phyloP scores from a whole-genome alignment of 2,329 filamentous ascomycete genomes.

The Blastomyces emzantsi region DNA sequence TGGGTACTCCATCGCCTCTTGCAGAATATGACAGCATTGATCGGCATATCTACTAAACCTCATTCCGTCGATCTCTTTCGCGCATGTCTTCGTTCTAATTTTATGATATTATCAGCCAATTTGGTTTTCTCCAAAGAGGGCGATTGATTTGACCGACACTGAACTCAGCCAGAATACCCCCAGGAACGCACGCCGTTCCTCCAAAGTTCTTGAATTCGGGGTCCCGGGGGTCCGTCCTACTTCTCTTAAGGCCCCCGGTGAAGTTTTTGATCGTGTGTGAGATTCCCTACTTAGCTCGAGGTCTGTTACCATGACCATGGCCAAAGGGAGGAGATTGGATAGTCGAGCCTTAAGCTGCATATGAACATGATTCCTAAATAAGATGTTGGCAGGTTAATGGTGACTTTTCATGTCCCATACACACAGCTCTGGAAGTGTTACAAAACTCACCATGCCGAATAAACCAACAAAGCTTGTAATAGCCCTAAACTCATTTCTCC shows the following conservation, averaged over 20 bases:
- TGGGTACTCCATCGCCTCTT: background rate
- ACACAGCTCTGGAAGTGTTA: background rate
- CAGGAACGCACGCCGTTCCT: background rate
- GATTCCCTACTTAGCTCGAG: background rate
- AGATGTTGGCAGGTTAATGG: background rate
- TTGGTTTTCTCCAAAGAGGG: background rate
- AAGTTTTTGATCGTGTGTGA: background rate
- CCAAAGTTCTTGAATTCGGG: background rate
- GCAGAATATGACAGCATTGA: background rate
- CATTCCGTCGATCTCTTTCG: background rate
- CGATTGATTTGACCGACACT: background rate
- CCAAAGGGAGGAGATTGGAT: background rate
- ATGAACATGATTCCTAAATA: constrained; percentile 3
- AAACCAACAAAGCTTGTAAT: background rate
- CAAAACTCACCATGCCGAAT: constrained; percentile 3
- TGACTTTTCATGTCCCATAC: background rate
- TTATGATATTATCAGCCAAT: background rate
- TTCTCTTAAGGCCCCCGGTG: background rate
- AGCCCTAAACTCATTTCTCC: background rate
- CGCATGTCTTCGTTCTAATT: background rate
- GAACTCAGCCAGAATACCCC: constrained; percentile 4
- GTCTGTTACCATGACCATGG: background rate
- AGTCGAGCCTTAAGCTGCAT: background rate
- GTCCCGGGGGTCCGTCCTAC: background rate
- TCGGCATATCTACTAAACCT: constrained; percentile 1